Base-by-base conservation (phyloP, 2,329 filamentous ascomycete species). In the Fusarium brevicatenulatum region DNA sequence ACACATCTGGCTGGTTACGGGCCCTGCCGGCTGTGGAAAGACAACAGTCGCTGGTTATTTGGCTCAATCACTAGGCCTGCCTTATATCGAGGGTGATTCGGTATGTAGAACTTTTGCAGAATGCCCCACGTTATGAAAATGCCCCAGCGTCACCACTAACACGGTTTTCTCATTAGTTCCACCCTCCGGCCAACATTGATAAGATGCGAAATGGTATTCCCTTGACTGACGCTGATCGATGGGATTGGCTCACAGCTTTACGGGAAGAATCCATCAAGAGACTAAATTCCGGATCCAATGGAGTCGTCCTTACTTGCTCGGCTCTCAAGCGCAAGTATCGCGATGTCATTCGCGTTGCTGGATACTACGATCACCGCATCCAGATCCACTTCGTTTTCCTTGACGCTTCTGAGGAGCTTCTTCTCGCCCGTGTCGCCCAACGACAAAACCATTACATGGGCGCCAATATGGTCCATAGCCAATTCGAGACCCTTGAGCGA, bases 291-390 rank as follows among this genome's bases (percentile, higher is more conserved):
- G 90, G 91, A 42, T 86, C 89, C 23, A 84, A 88, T 36, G 92
- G 94, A 54, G 96, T 98, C n/a, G 93, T 99, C 55, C 89, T 99
- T 68, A 97, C 96, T 59, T 99, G 96, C 87, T 97, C 94, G 18
- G 96, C 95, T 4, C 88, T 99, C 60, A 98, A 98, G 87, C 93
- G 93, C 81, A 98, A 97, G 84, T 99, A 99, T 86, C 92, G 96
- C 76, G 96, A 99, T 78, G 93, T 95, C 71, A 94, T 96, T 80
- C 90, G 93, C 37, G 91, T 95, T 13, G 93, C 93, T 12, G 91
- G 91, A 21, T 95, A 95, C 84, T 92, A 92, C 81, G 87, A 91
- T 72, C 89, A 91, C 61, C 88, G 89, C 61, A 89, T 95, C n/a
- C 86, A 89, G 69, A 90, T 98, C 56, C 95, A 98, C 83, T 98